Conservation (phyloP, 768 basidiomycete genomes). For the Boletus rex-veris region DNA sequence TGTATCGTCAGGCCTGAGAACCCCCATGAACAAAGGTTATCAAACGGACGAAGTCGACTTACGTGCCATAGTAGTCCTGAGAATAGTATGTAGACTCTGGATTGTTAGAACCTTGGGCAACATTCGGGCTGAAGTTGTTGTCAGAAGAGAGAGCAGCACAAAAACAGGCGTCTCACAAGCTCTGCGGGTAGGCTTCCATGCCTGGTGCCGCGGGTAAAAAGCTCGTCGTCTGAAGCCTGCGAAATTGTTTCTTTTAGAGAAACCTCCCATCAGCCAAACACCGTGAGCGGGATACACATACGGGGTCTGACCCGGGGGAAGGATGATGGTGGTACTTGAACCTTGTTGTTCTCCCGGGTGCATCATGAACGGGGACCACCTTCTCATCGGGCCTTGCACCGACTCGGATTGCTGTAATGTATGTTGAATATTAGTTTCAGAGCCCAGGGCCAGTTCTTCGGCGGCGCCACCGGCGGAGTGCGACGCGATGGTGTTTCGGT, state of each 20-base stretch:
- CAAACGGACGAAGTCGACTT: conserved; percentile 1
- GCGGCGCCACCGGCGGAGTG: conserved; percentile 5
- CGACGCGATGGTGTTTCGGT: neutral
- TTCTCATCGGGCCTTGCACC: neutral
- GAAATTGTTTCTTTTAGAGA: neutral
- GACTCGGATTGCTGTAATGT: conserved; percentile 6
- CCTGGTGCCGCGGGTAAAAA: neutral
- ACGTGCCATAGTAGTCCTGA: conserved; percentile 4
- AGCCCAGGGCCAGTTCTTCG: conserved; percentile 4
- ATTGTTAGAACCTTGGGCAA: neutral
- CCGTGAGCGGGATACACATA: conserved; percentile 7
- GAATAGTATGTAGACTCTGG: conserved; percentile 1
- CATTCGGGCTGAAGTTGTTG: conserved; percentile 7
- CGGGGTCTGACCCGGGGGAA: conserved; percentile 2
- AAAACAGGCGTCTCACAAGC: conserved; percentile 13
- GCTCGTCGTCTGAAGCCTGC: conserved; percentile 5
- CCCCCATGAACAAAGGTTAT: neutral
- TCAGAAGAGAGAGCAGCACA: neutral
- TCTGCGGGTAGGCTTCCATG: conserved; percentile 5
- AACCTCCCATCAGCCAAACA: neutral
- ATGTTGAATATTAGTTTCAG: conserved; percentile 1
- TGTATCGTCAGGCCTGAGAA: neutral
- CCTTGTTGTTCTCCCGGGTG: conserved; percentile 5
- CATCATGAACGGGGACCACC: neutral
- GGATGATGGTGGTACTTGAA: neutral